Conservation (phyloP, 1,139 yeast species). For the Lipomyces yarrowii region DNA sequence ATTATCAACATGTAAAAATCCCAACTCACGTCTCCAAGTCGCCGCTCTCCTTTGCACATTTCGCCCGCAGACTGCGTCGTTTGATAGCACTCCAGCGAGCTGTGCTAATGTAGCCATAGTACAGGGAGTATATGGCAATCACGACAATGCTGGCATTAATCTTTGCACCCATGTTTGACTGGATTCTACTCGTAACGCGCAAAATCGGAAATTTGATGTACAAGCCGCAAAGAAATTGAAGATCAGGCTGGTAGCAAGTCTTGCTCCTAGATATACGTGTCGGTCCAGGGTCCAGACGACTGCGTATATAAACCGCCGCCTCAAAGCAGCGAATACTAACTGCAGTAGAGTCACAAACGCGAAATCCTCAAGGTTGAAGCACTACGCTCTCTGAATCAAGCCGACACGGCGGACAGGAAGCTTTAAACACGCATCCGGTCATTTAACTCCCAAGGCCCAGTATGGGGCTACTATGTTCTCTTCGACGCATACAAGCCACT, state of each 20-base stretch:
- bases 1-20: neutral
- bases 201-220: neutral
- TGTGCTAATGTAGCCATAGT: constrained; percentile 19
- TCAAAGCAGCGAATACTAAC: neutral
- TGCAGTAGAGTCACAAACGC: neutral
- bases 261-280: neutral
- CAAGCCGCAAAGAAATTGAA: neutral
- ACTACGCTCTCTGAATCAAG: neutral
- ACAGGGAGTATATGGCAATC: constrained; percentile 21
- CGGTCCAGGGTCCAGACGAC: neutral
- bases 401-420: neutral
- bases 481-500: neutral
- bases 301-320: neutral
- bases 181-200: neutral
- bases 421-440: neutral
- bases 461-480: neutral
- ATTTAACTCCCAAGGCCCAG: neutral
- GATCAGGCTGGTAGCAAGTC: neutral
- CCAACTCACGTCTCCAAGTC: constrained; percentile 21
- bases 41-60: constrained; percentile 14
- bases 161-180: constrained; percentile 13
- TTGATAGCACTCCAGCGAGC: constrained; percentile 19
- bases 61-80: constrained; percentile 19
- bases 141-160: constrained; percentile 15
- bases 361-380: neutral